Evolutionary conservation across 2,329 filamentous ascomycete species (phyloP).

Genomic region (Ambrosiella cleistominuta): DNA sequence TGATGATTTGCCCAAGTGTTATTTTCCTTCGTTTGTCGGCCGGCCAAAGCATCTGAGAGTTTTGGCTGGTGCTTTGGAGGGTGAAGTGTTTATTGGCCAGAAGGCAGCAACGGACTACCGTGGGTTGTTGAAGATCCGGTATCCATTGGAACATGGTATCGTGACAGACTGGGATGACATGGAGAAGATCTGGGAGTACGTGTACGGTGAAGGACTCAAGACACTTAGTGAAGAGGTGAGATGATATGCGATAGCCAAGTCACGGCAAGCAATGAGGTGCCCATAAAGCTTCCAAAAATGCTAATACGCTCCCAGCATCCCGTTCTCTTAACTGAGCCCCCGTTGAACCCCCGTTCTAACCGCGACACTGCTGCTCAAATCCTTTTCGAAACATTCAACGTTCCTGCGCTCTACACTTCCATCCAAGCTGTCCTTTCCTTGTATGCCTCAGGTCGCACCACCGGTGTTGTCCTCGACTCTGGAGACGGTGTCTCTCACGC

Average conservation of each 20-base stretch:
- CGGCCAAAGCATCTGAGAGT: constrained; percentile 89
- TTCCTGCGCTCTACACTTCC: constrained; percentile 87
- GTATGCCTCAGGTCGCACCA: constrained; percentile 90
- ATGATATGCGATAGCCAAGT: constrained; percentile 13
- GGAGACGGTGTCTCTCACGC: constrained; percentile 95
- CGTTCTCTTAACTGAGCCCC: constrained; percentile 87
- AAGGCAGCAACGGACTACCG: constrained; percentile 74
- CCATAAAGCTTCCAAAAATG: background rate
- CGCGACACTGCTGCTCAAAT: constrained; percentile 94
- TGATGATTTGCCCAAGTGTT: constrained; percentile 89
- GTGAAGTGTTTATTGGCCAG: constrained; percentile 91
- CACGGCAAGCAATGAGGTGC: constrained; percentile 14
- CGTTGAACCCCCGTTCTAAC: constrained; percentile 86
- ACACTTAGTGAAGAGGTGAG: constrained; percentile 84
- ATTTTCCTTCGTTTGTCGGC: constrained; percentile 93
- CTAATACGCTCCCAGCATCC: constrained; percentile 46
- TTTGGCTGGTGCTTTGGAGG: constrained; percentile 88
- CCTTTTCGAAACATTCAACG: constrained; percentile 97
- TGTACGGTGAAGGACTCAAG: constrained; percentile 90
- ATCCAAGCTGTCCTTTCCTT: constrained; percentile 93
- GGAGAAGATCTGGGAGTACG: constrained; percentile 98
- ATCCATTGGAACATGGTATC: constrained; percentile 91
- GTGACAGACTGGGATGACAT: constrained; percentile 99
- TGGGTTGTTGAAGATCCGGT: constrained; percentile 85
- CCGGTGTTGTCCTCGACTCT: constrained; percentile 85